Conservation (phyloP, 129 eudicot species). For the Flaveria sonorensis region DNA sequence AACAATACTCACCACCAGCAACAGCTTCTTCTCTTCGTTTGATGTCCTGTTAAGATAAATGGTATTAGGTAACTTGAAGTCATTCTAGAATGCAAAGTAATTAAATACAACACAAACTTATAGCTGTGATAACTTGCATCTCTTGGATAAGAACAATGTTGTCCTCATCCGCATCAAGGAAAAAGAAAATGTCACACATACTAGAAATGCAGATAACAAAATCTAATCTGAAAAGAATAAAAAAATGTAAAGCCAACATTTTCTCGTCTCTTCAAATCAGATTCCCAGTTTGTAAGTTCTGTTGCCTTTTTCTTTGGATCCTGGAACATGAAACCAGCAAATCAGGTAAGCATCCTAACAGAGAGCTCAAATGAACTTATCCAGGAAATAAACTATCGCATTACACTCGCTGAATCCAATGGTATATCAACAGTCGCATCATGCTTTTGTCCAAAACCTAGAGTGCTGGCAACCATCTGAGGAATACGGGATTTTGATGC, state of each 20-base stretch:
- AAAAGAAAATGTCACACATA: background rate
- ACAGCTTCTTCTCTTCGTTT: slow-evolving; percentile 95
- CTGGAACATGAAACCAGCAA: slow-evolving; percentile 37
- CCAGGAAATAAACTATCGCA: slow-evolving; percentile 13
- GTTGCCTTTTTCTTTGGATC: slow-evolving; percentile 71
- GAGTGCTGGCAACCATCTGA: slow-evolving; percentile 62
- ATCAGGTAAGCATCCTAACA: slow-evolving; percentile 25
- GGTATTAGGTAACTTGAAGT: slow-evolving; percentile 13
- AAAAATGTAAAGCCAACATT: slow-evolving; percentile 50
- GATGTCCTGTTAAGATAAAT: slow-evolving; percentile 66
- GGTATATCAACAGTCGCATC: slow-evolving; percentile 95
- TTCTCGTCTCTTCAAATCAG: slow-evolving; percentile 86
- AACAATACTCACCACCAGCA: slow-evolving; percentile 60
- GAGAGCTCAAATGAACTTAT: slow-evolving; percentile 9
- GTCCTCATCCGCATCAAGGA: background rate
- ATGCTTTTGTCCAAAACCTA: slow-evolving; percentile 93
- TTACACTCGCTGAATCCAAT: slow-evolving; percentile 80
- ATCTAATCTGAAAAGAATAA: background rate
- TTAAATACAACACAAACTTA: slow-evolving; percentile 1
- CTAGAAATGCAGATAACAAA: background rate
- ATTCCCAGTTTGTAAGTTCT: slow-evolving; percentile 86
- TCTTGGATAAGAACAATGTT: slow-evolving; percentile 18
- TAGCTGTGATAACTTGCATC: background rate
- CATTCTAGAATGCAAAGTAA: slow-evolving; percentile 19
- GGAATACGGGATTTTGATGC: slow-evolving; percentile 87